These are phyloP conservation scores for Xylaria bambusicola DNA, from an alignment of 495 filamentous ascomycete species.

Conservation along the genomic window DNA sequence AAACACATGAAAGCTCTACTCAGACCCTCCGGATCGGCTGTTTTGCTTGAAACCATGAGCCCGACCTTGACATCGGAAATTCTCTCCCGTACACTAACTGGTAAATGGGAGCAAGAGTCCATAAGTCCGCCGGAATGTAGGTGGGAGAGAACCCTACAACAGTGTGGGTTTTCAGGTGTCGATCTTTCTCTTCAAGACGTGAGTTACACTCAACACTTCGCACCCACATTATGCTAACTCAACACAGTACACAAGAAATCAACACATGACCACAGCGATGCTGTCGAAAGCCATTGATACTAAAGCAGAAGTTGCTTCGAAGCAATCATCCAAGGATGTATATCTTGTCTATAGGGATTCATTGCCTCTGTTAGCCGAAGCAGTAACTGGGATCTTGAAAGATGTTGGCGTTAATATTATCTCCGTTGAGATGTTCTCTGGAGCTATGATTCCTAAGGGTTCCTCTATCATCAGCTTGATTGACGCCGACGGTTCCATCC, in stretches of 20 bases:
- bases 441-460: neutral
- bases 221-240: too few species aligned
- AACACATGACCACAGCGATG: neutral
- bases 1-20: neutral
- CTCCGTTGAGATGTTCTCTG: neutral
- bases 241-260: too few species aligned
- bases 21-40: constrained; percentile 31
- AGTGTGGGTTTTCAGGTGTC: too few species aligned
- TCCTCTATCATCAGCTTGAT: neutral
- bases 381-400: neutral
- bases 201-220: too few species aligned
- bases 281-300: neutral
- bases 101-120: neutral
- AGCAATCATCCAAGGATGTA: neutral
- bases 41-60: constrained; percentile 35
- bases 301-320: neutral
- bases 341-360: neutral
- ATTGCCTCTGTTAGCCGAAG: neutral
- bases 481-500: neutral
- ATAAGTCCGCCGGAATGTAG: too few species aligned
- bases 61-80: constrained; percentile 26
- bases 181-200: too few species aligned
- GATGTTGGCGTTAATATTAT: neutral
- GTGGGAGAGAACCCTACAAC: too few species aligned
- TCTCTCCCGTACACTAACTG: neutral